Evolutionary conservation across 306 rosid genomes (phyloP).

Genomic region (Oemleria cerasiformis): DNA sequence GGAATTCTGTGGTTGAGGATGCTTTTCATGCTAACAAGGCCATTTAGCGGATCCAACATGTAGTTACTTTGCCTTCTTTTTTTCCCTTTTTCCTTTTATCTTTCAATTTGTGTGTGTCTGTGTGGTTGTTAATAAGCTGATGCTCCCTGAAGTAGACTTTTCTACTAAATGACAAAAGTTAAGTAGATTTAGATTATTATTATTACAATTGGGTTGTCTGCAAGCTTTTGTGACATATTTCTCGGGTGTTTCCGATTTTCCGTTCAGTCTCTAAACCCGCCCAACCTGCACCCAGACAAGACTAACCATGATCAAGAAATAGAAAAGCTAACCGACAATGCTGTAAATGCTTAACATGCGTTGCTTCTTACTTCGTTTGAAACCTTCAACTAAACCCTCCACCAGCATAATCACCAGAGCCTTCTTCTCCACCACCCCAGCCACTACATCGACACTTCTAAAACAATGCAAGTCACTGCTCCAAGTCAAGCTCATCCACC

Average conservation of each 20-base stretch:
- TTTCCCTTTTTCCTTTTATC: no score
- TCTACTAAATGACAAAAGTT: no score
- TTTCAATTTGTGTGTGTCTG: no score
- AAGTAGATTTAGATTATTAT: no score
- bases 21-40: no score
- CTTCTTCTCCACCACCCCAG: conserved; percentile 17
- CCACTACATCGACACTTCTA: conserved; percentile 16
- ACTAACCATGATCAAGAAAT: neutral
- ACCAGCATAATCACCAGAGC: neutral
- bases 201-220: no score
- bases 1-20: no score
- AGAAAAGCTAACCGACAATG: neutral
- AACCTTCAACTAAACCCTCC: conserved; percentile 3
- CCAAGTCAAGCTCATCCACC: conserved; percentile 49
- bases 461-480: conserved; percentile 41
- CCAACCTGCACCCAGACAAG: neutral
- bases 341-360: conserved; percentile 4
- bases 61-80: no score
- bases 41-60: no score
- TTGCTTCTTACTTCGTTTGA: neutral
- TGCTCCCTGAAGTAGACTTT: no score
- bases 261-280: neutral
- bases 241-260: neutral
- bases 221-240: no score
- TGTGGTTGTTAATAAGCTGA: no score